phyloP scores from a whole-genome alignment of 208 protist genomes.

The Naegleria lovaniensis region DNA sequence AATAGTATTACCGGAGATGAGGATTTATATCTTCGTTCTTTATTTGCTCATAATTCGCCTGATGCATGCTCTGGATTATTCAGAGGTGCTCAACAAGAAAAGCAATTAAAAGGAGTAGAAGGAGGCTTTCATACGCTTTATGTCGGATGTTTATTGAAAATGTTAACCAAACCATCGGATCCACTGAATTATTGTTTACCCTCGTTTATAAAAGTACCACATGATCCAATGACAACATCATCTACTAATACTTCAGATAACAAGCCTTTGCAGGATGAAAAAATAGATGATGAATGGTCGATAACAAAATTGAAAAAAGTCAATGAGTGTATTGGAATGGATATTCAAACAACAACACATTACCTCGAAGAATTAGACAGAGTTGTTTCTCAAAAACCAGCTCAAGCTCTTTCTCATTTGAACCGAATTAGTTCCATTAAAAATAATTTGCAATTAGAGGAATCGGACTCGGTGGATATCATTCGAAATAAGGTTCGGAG shows the following conservation, averaged over 20 bases:
- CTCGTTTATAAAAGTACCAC: neutral
- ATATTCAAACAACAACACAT: neutral
- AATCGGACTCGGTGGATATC: neutral
- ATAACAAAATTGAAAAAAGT: neutral
- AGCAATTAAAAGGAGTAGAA: neutral
- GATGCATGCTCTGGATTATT: neutral
- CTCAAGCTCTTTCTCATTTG: neutral
- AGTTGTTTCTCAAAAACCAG: neutral
- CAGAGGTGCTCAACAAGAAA: neutral
- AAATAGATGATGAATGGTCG: neutral
- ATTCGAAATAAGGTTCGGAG: neutral
- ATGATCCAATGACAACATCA: neutral
- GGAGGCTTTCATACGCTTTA: neutral
- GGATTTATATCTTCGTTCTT: neutral
- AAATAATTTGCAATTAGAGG: neutral
- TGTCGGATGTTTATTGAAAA: constrained; percentile 17
- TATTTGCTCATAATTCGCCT: neutral
- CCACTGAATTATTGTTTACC: neutral
- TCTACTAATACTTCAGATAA: neutral
- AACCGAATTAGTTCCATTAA: neutral
- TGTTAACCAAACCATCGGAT: neutral
- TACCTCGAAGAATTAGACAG: neutral
- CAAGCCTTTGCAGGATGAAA: neutral
- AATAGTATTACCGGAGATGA: neutral
- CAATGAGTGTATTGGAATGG: neutral